A percentile compares a stretch with the other conserved stretches of the same genome.
These are phyloP conservation scores for Baudoinia panamericana DNA, from an alignment of 495 filamentous ascomycete species.

Conservation along the genomic window DNA sequence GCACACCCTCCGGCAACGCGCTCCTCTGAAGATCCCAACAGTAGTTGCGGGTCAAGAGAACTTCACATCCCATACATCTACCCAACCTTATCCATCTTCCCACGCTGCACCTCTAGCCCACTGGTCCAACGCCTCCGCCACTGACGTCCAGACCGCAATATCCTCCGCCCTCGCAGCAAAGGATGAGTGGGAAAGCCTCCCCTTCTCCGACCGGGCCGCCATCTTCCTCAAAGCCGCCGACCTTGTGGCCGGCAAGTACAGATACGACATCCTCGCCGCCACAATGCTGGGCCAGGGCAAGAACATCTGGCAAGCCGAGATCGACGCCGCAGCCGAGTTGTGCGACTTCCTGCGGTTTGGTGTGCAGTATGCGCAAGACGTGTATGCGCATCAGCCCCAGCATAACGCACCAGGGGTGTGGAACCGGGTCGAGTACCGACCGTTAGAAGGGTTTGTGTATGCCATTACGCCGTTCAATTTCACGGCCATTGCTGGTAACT, in stretches of 20 bases:
- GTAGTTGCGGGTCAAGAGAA: slow-evolving; percentile 65
- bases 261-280: slow-evolving; percentile 82
- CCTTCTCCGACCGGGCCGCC: slow-evolving; percentile 82
- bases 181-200: slow-evolving; percentile 62
- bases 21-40: slow-evolving; percentile 59
- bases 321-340: slow-evolving; percentile 84
- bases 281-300: slow-evolving; percentile 94
- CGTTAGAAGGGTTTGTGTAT: slow-evolving; percentile 35
- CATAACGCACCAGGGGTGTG: slow-evolving; percentile 31
- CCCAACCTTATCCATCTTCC: slow-evolving; percentile 62
- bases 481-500: slow-evolving; percentile 33
- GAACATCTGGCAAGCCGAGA: slow-evolving; percentile 94
- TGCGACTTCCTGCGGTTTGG: slow-evolving; percentile 68
- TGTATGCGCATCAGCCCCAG: slow-evolving; percentile 30
- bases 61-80: slow-evolving; percentile 38
- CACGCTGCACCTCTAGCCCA: slow-evolving; percentile 60
- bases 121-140: slow-evolving; percentile 60
- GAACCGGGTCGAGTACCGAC: slow-evolving; percentile 34
- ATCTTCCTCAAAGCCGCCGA: slow-evolving; percentile 90
- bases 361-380: slow-evolving; percentile 32
- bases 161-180: slow-evolving; percentile 69
- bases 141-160: slow-evolving; percentile 64
- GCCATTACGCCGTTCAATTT: slow-evolving; percentile 36
- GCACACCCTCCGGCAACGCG: slow-evolving; percentile 42
- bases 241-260: slow-evolving; percentile 74